These are phyloP conservation scores for Hemileia vastatrix DNA, from an alignment of 1,284 basidiomycete genomes.

Conservation along the genomic window DNA sequence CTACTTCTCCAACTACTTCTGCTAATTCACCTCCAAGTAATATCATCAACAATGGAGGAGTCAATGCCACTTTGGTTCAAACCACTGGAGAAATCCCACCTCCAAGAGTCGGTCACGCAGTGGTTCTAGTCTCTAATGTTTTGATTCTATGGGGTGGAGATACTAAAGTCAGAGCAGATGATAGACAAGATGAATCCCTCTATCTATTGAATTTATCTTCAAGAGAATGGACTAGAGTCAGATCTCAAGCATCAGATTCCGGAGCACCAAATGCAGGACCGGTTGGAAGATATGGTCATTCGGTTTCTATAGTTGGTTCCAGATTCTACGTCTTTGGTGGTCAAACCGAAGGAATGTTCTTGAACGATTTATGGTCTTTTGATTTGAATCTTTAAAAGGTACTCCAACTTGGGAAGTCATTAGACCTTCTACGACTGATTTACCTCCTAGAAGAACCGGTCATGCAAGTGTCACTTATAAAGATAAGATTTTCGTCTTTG, in stretches of 20 bases:
- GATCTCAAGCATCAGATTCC: slow-evolving; percentile 49
- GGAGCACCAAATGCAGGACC: slow-evolving; percentile 57
- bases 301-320: slow-evolving; percentile 81
- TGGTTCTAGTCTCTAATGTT: slow-evolving; percentile 90
- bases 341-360: slow-evolving; percentile 67
- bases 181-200: slow-evolving; percentile 81
- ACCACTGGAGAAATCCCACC: slow-evolving; percentile 82
- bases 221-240: slow-evolving; percentile 88
- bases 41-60: slow-evolving; percentile 47
- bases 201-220: slow-evolving; percentile 90
- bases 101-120: slow-evolving; percentile 89
- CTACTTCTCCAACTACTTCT: slow-evolving; percentile 5
- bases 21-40: neutral
- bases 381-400: too few species aligned
- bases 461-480: slow-evolving; percentile 78
- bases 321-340: slow-evolving; percentile 93
- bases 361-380: slow-evolving; percentile 93
- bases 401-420: slow-evolving; percentile 78
- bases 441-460: slow-evolving; percentile 79
- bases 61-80: slow-evolving; percentile 50
- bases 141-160: slow-evolving; percentile 98
- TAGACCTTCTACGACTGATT: too few species aligned
- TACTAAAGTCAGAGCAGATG: too few species aligned
- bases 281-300: slow-evolving; percentile 85
- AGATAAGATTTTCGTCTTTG: slow-evolving; percentile 84